Percentiles rank a stretch among this genome's conserved stretches.
phyloP scores from a whole-genome alignment of 108 stramenopile genomes.

The Nitzschia sp. region DNA sequence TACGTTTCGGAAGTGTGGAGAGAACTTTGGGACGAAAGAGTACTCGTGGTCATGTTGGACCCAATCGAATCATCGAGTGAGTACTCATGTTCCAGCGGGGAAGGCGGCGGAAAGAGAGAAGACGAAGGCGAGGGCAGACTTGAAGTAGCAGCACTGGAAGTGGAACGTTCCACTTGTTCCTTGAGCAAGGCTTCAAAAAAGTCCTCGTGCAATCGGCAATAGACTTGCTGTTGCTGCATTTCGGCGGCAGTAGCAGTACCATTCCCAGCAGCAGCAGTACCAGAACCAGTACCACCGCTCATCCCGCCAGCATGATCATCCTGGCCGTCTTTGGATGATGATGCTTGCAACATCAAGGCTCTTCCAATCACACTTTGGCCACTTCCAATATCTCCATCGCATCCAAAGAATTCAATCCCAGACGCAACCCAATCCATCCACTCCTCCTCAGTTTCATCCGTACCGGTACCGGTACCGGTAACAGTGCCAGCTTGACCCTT shows the following conservation, averaged over 20 bases:
- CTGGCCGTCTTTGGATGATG: neutral
- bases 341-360: slow-evolving; percentile 12
- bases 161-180: slow-evolving; percentile 14
- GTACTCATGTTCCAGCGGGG: too few relatives aligned
- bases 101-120: neutral
- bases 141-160: neutral
- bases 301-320: neutral
- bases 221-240: slow-evolving; percentile 11
- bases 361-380: slow-evolving; percentile 3
- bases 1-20: neutral
- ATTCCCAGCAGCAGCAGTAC: neutral
- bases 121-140: neutral
- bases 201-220: slow-evolving; percentile 43
- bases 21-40: neutral
- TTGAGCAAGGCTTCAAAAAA: slow-evolving; percentile 49
- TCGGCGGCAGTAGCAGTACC: neutral
- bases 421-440: slow-evolving; percentile 41
- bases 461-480: too few relatives aligned
- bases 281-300: neutral
- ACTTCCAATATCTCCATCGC: slow-evolving; percentile 5
- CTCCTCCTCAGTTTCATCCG: too few relatives aligned
- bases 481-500: too few relatives aligned
- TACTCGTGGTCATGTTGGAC: neutral
- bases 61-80: neutral
- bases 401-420: slow-evolving; percentile 43